phyloP scores from a whole-genome alignment of 2,329 filamentous ascomycete genomes.

The Aspergillus uvarum region DNA sequence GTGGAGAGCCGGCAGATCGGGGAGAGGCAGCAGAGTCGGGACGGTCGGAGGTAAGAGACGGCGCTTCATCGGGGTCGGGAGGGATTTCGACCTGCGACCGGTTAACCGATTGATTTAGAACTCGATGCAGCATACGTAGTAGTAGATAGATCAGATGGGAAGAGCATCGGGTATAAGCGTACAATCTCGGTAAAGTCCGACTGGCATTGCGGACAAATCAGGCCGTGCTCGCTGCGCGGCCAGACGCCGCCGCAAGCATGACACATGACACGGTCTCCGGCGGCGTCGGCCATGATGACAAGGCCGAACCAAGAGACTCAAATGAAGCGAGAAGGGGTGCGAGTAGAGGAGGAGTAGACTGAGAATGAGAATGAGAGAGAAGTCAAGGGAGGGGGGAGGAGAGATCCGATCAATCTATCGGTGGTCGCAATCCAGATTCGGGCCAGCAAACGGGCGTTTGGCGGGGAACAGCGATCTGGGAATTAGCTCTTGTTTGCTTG shows the following conservation, averaged over 20 bases:
- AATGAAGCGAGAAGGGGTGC: not conserved
- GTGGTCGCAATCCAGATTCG: not conserved
- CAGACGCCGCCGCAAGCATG: conserved; percentile 79
- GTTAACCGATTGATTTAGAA: conserved; percentile 7
- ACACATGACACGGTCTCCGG: conserved; percentile 74
- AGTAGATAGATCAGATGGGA: not conserved
- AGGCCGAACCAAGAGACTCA: not conserved
- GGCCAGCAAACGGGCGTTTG: not conserved
- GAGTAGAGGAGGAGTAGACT: not conserved
- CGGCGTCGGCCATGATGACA: conserved; percentile 34
- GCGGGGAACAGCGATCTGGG: not conserved
- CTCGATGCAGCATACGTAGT: not conserved
- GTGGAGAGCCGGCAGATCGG: conserved; percentile 16
- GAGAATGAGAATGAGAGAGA: not conserved
- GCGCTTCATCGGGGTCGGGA: conserved; percentile 24
- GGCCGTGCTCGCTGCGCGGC: conserved; percentile 66
- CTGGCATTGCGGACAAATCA: conserved; percentile 74
- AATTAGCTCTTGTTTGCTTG: not conserved
- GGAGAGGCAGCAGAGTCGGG: conserved; percentile 21
- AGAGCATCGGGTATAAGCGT: conserved; percentile 34
- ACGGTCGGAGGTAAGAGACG: conserved; percentile 23
- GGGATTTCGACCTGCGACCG: conserved; percentile 34
- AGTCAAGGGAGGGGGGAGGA: not conserved
- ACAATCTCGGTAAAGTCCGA: conserved; percentile 86
- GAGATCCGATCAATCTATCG: not conserved